phyloP scores from a whole-genome alignment of 805 yeast genomes.

The Myxozyma geophila region DNA sequence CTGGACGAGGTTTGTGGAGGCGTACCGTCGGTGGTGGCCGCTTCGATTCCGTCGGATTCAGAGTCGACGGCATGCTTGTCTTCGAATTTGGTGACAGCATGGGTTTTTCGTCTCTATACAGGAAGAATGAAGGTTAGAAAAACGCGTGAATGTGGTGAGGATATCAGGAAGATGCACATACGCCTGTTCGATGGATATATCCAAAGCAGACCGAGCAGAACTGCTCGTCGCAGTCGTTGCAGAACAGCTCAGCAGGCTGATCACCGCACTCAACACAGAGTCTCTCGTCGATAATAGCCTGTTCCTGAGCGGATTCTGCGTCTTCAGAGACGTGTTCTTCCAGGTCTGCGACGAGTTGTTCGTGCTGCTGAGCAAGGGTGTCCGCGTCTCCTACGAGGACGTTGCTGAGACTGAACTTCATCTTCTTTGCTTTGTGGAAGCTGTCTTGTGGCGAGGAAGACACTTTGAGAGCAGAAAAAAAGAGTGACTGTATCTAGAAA shows the following conservation, averaged over 20 bases:
- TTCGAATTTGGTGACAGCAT: constrained; percentile 45
- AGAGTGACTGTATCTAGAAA: too few species aligned
- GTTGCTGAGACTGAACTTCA: constrained; percentile 29
- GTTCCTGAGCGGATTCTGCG: constrained; percentile 13
- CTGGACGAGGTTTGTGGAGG: constrained; percentile 3
- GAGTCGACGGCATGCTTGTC: constrained; percentile 36
- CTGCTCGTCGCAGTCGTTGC: constrained; percentile 65
- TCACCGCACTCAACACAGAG: constrained; percentile 74
- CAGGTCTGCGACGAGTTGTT: constrained; percentile 15
- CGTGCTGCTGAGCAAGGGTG: constrained; percentile 20
- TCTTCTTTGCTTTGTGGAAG: constrained; percentile 8
- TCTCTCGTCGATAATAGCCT: constrained; percentile 18
- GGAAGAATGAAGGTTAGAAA: not conserved
- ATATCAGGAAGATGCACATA: constrained; percentile 11
- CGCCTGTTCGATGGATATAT: constrained; percentile 71
- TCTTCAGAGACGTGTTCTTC: constrained; percentile 9
- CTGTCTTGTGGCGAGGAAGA: constrained; percentile 1
- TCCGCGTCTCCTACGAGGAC: constrained; percentile 31
- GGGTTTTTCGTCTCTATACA: constrained; percentile 51
- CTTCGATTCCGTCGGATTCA: constrained; percentile 29
- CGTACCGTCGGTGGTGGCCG: constrained; percentile 29
- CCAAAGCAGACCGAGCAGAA: constrained; percentile 73
- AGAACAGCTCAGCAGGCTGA: constrained; percentile 68
- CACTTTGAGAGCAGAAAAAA: constrained; percentile 1
- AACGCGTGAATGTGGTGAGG: not conserved